Evolutionary conservation across 805 yeast genomes (phyloP).

Genomic region (Jamesozyma rosinii): DNA sequence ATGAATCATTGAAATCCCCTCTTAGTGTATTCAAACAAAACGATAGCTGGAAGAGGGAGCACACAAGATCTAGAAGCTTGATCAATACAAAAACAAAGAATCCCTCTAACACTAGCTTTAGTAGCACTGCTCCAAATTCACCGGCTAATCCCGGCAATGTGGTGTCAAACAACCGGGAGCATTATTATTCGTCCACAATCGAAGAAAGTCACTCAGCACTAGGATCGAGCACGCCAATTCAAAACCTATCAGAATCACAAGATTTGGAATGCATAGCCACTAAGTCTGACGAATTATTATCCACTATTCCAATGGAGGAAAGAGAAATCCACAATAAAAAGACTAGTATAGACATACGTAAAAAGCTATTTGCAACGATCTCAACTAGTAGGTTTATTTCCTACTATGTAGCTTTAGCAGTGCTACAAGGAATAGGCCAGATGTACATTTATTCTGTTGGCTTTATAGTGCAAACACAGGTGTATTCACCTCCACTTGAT

Average conservation of each 20-base stretch:
- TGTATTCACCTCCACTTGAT: conserved; percentile 22
- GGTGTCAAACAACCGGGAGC: not conserved
- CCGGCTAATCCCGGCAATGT: not conserved
- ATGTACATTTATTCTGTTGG: conserved; percentile 68
- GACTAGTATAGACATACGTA: not conserved
- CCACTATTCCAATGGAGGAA: not conserved
- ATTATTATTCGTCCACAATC: not conserved
- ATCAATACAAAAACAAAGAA: not conserved
- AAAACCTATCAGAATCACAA: not conserved
- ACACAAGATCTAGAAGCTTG: not conserved
- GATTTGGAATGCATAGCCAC: too few relatives aligned
- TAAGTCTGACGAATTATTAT: too few relatives aligned
- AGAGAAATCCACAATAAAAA: not conserved
- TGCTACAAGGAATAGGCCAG: conserved; percentile 58
- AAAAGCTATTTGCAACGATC: not conserved
- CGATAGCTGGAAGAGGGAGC: not conserved
- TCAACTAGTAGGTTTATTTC: conserved; percentile 35
- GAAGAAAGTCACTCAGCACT: not conserved
- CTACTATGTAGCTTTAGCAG: conserved; percentile 47
- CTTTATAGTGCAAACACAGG: conserved; percentile 49
- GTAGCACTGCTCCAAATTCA: not conserved
- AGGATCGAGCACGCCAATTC: not conserved
- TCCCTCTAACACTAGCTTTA: not conserved
- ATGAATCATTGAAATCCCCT: not conserved
- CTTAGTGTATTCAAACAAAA: not conserved